Evolutionary conservation across 148 eudicot species (phyloP), one percentile per base, ranked within the genome.

Genomic region (Beta vulgaris): DNA sequence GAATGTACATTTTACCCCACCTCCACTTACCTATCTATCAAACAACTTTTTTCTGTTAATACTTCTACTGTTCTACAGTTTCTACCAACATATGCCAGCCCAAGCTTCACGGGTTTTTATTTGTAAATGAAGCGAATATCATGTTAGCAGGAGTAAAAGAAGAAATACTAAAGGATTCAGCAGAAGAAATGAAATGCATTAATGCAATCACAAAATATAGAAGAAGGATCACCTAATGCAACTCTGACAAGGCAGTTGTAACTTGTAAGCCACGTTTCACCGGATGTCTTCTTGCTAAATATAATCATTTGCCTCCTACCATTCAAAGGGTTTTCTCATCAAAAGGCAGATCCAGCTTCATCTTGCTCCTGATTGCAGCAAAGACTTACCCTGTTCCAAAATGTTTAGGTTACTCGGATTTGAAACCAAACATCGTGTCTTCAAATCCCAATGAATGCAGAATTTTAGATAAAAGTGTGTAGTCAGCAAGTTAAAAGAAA

Each of bases 201-300:
- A 26, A 12, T 12, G 6, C 16, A 26, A 58, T 28, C 62, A 25
- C 62, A 58, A 58, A 1, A 9, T 28, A 58, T 58, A 32, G 28
- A 58, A 58, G 6, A 34, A 29, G 62, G 13, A 62, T 42, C 62
- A 75, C 36, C 78, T 64, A 64, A 69, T 71, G 64, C 61, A 48
- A 54, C 12, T 74, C 64, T 74, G 78, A 75, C 71, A n/a, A n/a
- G 55, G 71, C 71, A 49, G 78, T 69, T 65, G 71, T 39, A 0
- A 49, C 71, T 69, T 65, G 71, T 39, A 0, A 51, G 61, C 26
- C 14, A 48, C 43, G 35, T 15, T 58, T 26, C 19, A 63, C 10
- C 13, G 11, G 43, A 62, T 46, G 57, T 51, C 26, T 51, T 51
- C 58, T 73, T 25, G 13, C 55, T 68, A n/a, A 23, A 48, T 44